Percentiles rank a stretch among this genome's conserved stretches.
phyloP scores from a whole-genome alignment of 306 rosid genomes.

The Cucurbita argyrosperma region DNA sequence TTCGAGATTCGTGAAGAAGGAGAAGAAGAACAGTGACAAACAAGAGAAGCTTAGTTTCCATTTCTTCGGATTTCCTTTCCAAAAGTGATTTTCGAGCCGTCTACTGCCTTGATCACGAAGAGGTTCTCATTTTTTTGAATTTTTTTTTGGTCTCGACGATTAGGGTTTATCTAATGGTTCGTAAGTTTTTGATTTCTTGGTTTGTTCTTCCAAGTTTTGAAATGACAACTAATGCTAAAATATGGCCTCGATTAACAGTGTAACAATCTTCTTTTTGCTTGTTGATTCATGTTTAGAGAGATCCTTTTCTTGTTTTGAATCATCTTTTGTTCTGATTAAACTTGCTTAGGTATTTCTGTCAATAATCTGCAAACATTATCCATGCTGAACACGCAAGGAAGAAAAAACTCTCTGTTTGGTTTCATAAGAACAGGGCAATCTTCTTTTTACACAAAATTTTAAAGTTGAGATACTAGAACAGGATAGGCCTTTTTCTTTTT shows the following conservation, averaged over 20 bases:
- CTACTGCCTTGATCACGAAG: neutral
- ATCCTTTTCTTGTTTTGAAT: neutral
- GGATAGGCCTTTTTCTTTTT: neutral
- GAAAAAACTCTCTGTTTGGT: no score
- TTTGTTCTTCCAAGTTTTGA: neutral
- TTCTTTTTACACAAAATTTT: neutral
- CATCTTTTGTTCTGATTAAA: neutral
- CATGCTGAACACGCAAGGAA: neutral
- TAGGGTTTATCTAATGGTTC: neutral
- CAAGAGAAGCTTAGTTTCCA: no score
- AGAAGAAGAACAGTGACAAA: neutral
- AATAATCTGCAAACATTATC: neutral
- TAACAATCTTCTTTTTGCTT: neutral
- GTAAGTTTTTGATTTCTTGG: neutral
- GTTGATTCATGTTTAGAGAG: neutral
- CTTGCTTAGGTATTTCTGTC: neutral
- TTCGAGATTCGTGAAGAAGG: neutral
- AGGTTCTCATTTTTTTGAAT: neutral
- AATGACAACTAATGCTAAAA: neutral
- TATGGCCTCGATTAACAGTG: neutral
- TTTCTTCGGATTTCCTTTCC: no score
- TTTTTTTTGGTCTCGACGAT: neutral
- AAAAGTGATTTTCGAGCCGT: no score
- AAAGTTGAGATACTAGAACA: neutral
- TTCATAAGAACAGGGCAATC: neutral